Percentiles rank a stretch among this genome's conserved stretches.
phyloP scores from a whole-genome alignment of 352 stramenopile species.

The Globisporangium heterothallicum region DNA sequence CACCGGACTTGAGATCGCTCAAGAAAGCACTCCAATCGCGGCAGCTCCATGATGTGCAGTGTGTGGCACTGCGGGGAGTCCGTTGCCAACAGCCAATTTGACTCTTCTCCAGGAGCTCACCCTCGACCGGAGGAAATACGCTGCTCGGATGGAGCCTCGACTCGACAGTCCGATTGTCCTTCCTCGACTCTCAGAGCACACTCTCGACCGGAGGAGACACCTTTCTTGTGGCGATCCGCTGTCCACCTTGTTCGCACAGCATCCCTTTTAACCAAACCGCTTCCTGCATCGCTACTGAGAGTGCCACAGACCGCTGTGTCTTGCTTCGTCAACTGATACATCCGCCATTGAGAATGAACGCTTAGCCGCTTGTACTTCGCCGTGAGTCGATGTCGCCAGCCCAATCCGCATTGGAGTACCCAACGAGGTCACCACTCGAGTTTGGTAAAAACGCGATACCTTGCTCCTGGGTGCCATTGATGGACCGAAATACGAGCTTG shows the following conservation, averaged over 20 bases:
- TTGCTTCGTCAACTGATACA: slow-evolving; percentile 10
- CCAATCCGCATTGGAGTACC: slow-evolving; percentile 17
- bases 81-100: too few relatives aligned
- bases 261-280: slow-evolving; percentile 6
- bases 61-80: too few relatives aligned
- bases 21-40: too few relatives aligned
- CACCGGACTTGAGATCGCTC: too few relatives aligned
- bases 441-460: slow-evolving; percentile 7
- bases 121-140: too few relatives aligned
- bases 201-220: too few relatives aligned
- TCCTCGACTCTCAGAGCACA: too few relatives aligned
- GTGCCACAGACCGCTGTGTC: slow-evolving; percentile 9
- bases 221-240: too few relatives aligned
- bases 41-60: too few relatives aligned
- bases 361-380: slow-evolving; percentile 4
- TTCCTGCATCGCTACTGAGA: slow-evolving; percentile 13
- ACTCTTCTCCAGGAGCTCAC: too few relatives aligned
- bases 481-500: not conserved
- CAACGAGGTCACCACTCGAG: slow-evolving; percentile 77
- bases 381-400: slow-evolving; percentile 8
- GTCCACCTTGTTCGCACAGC: slow-evolving; percentile 2
- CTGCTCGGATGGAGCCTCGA: too few relatives aligned
- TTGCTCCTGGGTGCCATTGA: not conserved
- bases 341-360: slow-evolving; percentile 12
- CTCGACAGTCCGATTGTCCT: too few relatives aligned